Base-by-base conservation (phyloP, 345 rosid species). In the Brassica napus region DNA sequence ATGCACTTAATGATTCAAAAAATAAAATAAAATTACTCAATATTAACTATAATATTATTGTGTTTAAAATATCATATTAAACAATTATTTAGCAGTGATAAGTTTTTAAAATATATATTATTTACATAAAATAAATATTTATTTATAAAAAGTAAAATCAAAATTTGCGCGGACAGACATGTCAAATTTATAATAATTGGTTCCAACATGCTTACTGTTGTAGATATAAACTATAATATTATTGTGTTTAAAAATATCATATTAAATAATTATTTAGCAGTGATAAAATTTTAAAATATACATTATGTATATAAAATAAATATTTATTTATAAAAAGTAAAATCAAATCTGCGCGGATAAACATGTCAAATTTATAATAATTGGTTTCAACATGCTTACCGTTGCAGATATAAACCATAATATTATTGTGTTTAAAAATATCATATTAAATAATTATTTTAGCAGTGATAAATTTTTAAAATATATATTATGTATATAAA, bases 191-290 rank as follows among this genome's bases (percentile, higher is more conserved):
- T 49, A 49, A 5, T 49, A 49, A 49, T 49, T 49, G 2, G 55
- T 49, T 49, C 6, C 55, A 49, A 49, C 18, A 49, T 14, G 55
- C 55, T 49, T 73, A 79, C 82, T 63, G 12, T 30, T 55, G 30
- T 16, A 16, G 18, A 16, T 76, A 44, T 44, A 44, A 44, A 11
- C n/a, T 44, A 44, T 44, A 44, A 44, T 2, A 39, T 2, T 39
- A 39, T 39, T 11, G 4, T 44, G 52, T 44, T 44, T 44, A 44
- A 3, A 44, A 11, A 9, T 44, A 44, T 44, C 52, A 44, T 42
- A 42, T 44, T 7, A 12, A 44, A 44, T 2, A 11, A 44, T 44
- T 11, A 12, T 47, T 47, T 47, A 14, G 0, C 4, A 47, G 6
- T 4, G 16, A 49, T 49, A 49, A 44, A 44, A 3, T 4, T 14